Conservation (phyloP, 352 stramenopile genomes). For the Porosira glacialis region DNA sequence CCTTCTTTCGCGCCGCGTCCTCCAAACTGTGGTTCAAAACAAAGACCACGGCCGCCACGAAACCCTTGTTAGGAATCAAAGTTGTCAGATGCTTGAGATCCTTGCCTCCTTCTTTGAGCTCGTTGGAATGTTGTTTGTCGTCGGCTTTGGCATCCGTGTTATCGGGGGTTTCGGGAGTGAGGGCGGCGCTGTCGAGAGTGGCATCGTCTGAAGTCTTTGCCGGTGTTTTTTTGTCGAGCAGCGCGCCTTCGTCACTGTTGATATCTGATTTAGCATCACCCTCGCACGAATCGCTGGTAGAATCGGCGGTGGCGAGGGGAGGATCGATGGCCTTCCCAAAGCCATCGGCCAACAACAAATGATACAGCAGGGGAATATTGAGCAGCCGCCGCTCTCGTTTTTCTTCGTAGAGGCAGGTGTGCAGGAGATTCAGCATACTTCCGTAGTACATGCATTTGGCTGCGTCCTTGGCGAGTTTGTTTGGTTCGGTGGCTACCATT, state of each 20-base stretch:
- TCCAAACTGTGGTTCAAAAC: constrained; percentile 64
- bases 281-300: background rate
- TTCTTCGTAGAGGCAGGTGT: constrained; percentile 58
- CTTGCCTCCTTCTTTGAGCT: too few relatives aligned
- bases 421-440: constrained; percentile 63
- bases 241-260: too few relatives aligned
- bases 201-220: too few relatives aligned
- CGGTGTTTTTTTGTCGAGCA: too few relatives aligned
- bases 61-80: constrained; percentile 14
- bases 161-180: too few relatives aligned
- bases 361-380: constrained; percentile 69
- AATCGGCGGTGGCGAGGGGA: background rate
- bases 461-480: constrained; percentile 25
- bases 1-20: constrained; percentile 42
- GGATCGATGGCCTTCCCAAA: constrained; percentile 40
- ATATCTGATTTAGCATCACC: background rate
- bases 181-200: too few relatives aligned
- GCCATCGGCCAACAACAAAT: constrained; percentile 33
- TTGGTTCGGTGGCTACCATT: constrained; percentile 3
- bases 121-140: constrained; percentile 14
- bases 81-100: too few relatives aligned
- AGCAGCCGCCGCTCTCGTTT: constrained; percentile 64
- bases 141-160: constrained; percentile 2
- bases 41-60: constrained; percentile 59
- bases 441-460: constrained; percentile 74